Conservation (phyloP, 805 yeast species). For the Cyberlindnera amylophila region DNA sequence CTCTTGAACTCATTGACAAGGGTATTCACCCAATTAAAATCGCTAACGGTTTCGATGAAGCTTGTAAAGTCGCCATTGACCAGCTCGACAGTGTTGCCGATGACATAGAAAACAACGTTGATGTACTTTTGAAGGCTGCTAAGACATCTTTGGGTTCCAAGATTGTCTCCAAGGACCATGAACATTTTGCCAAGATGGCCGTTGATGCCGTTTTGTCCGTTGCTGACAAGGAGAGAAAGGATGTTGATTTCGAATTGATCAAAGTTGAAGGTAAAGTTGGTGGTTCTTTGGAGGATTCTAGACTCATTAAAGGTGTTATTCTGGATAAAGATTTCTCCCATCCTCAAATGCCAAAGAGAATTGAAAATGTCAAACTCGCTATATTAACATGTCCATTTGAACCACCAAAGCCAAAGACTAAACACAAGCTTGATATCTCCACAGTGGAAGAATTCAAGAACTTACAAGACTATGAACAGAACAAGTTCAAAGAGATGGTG, state of each 20-base stretch:
- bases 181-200: conserved; percentile 93
- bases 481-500: conserved; percentile 89
- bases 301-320: conserved; percentile 84
- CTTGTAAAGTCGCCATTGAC: conserved; percentile 83
- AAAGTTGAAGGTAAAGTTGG: conserved; percentile 96
- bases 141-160: conserved; percentile 93
- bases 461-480: conserved; percentile 88
- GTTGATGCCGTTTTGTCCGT: conserved; percentile 93
- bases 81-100: conserved; percentile 77
- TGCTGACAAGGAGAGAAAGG: conserved; percentile 87
- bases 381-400: conserved; percentile 98
- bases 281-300: conserved; percentile 84
- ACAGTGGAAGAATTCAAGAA: conserved; percentile 91
- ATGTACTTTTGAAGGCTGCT: conserved; percentile 81
- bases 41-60: conserved; percentile 96
- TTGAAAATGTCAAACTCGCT: conserved; percentile 82
- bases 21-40: conserved; percentile 97
- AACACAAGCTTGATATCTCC: conserved; percentile 91
- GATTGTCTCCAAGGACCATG: conserved; percentile 91
- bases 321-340: conserved; percentile 96
- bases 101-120: conserved; percentile 41
- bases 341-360: conserved; percentile 92
- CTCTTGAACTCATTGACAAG: conserved; percentile 87
- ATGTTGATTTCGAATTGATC: conserved; percentile 95
- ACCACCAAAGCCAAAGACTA: conserved; percentile 99